A percentile compares a stretch with the other conserved stretches of the same genome.
These are phyloP conservation scores for Neospora caninum DNA, from an alignment of 169 alveolate species.

Conservation along the genomic window DNA sequence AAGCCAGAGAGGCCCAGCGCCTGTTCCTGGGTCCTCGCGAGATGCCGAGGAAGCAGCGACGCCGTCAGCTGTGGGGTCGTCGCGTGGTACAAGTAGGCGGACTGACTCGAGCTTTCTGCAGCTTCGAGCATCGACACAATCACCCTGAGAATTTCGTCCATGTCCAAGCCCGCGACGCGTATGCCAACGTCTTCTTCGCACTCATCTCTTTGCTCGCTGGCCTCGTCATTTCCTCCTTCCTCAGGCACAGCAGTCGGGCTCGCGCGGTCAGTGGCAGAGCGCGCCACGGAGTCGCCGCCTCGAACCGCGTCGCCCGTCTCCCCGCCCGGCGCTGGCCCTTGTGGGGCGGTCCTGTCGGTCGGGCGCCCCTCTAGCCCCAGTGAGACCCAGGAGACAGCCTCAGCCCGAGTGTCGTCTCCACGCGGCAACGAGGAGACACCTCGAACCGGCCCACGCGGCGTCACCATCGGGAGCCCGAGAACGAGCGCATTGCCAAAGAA, in stretches of 20 bases:
- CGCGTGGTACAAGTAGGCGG: constrained; percentile 45
- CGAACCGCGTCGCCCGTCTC: too few species aligned
- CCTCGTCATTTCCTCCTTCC: neutral
- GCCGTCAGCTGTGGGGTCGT: constrained; percentile 57
- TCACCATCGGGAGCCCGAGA: constrained; percentile 54
- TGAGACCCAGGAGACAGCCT: neutral
- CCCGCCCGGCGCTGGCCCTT: too few species aligned
- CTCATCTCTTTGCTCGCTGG: neutral
- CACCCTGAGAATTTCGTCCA: constrained; percentile 11
- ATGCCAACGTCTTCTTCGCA: neutral
- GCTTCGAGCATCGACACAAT: constrained; percentile 7
- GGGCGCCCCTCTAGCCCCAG: neutral
- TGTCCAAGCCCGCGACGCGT: constrained; percentile 24
- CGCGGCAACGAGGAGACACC: neutral
- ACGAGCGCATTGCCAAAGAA: constrained; percentile 51
- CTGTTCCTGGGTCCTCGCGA: constrained; percentile 50
- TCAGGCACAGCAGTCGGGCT: too few species aligned
- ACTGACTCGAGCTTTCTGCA: neutral
- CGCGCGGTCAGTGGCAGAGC: constrained; percentile 28
- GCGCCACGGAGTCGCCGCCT: constrained; percentile 29
- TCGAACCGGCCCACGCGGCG: neutral
- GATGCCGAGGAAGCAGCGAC: constrained; percentile 48
- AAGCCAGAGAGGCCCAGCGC: neutral
- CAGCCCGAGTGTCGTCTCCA: neutral
- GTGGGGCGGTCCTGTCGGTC: too few species aligned